phyloP scores from a whole-genome alignment of 306 rosid species.

The Neltuma alba region DNA sequence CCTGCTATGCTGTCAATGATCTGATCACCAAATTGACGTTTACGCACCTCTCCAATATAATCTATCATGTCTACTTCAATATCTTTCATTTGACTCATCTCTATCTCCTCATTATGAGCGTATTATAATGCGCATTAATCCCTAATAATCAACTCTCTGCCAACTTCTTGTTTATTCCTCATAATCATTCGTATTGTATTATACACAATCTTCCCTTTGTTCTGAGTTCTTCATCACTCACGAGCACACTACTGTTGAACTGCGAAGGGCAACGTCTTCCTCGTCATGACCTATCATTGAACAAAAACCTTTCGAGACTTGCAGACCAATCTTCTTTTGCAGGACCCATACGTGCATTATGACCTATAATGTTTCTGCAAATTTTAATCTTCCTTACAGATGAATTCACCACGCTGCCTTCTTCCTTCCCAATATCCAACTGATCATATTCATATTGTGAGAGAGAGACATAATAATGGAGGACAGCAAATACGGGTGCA shows the following conservation, averaged over 20 bases:
- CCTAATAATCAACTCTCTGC: neutral
- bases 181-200: neutral
- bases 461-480: too few relatives aligned
- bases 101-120: neutral
- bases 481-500: too few relatives aligned
- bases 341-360: constrained; percentile 1
- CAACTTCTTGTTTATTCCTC: neutral
- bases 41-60: neutral
- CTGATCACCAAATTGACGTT: neutral
- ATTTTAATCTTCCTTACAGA: neutral
- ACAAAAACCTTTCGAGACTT: constrained; percentile 4
- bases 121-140: constrained; percentile 15
- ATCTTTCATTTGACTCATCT: constrained; percentile 15
- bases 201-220: neutral
- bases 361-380: neutral
- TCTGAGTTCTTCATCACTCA: too few relatives aligned
- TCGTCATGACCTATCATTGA: neutral
- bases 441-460: neutral
- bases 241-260: constrained; percentile 1
- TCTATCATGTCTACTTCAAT: neutral
- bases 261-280: constrained; percentile 32
- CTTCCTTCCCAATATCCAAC: neutral
- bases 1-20: neutral
- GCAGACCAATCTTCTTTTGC: constrained; percentile 3
- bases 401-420: neutral